A percentile compares a stretch with the other conserved stretches of the same genome.
These are phyloP conservation scores for Ogataea ganodermae DNA, from an alignment of 805 yeast species.

Conservation along the genomic window DNA sequence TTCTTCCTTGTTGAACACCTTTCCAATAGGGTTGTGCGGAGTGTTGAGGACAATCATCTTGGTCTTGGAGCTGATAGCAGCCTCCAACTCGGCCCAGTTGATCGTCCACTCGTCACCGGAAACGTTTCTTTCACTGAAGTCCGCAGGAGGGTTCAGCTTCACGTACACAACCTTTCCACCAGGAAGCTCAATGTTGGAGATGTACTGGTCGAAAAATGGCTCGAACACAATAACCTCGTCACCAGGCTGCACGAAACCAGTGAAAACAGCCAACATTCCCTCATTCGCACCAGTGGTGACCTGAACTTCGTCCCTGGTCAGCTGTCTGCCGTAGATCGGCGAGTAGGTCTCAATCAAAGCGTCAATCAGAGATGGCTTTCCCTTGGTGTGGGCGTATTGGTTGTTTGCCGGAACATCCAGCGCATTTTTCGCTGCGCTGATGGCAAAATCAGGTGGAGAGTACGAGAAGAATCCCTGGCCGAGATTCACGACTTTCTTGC, in stretches of 20 bases:
- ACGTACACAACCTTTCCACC: constrained; percentile 92
- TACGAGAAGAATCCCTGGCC: constrained; percentile 98
- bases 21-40: constrained; percentile 97
- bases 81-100: constrained; percentile 74
- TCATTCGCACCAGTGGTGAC: constrained; percentile 98
- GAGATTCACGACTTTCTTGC: constrained; percentile 80
- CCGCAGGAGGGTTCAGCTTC: constrained; percentile 79
- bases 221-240: constrained; percentile 97
- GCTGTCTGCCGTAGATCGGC: constrained; percentile 58
- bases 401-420: constrained; percentile 72
- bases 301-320: constrained; percentile 63
- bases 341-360: constrained; percentile 74
- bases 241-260: constrained; percentile 81
- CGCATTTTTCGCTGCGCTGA: constrained; percentile 77
- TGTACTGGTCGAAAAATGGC: constrained; percentile 96
- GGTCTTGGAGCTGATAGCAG: constrained; percentile 72
- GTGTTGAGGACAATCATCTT: constrained; percentile 86
- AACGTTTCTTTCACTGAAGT: constrained; percentile 61
- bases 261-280: constrained; percentile 82
- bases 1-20: constrained; percentile 78
- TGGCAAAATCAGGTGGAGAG: constrained; percentile 92
- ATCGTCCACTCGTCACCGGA: constrained; percentile 86
- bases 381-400: constrained; percentile 92
- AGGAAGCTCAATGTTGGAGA: constrained; percentile 88
- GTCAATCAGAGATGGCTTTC: constrained; percentile 73